Percentiles rank a stretch among this genome's conserved stretches.
Evolutionary conservation across 2,329 filamentous ascomycete species (phyloP).

Genomic region (Colletotrichum sp.): DNA sequence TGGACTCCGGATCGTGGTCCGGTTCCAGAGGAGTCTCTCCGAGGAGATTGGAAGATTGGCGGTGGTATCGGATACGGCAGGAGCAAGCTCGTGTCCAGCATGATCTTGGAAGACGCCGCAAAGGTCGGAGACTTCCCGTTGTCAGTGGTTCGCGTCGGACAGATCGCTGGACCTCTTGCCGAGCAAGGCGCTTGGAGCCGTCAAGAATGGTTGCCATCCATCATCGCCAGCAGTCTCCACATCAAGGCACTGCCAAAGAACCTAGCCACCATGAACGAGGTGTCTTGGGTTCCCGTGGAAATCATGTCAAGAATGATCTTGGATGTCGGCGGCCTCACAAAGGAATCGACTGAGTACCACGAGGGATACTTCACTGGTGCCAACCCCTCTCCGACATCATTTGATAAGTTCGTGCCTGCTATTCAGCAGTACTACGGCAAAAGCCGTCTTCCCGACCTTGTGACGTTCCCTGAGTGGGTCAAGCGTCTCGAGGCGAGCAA

Average conservation of each 20-base stretch:
- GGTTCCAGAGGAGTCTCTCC: not conserved
- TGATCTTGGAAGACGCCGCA: constrained; percentile 15
- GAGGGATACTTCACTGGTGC: constrained; percentile 9
- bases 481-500: constrained; percentile 45
- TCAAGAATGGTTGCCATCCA: constrained; percentile 21
- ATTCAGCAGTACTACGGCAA: constrained; percentile 45
- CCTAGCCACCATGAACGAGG: constrained; percentile 44
- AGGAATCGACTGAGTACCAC: constrained; percentile 2
- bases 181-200: constrained; percentile 10
- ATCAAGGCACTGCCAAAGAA: constrained; percentile 50
- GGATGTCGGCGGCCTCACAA: constrained; percentile 42
- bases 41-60: not conserved
- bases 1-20: constrained; percentile 3
- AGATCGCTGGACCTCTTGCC: constrained; percentile 18
- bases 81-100: constrained; percentile 15
- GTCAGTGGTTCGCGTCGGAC: constrained; percentile 15
- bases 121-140: constrained; percentile 4
- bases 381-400: constrained; percentile 47
- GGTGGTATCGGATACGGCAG: constrained; percentile 11
- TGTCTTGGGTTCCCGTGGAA: constrained; percentile 63
- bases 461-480: constrained; percentile 52
- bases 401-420: constrained; percentile 42
- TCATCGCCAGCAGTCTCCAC: constrained; percentile 47
- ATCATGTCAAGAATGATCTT: constrained; percentile 49
- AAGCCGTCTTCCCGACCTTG: constrained; percentile 39